These are phyloP conservation scores for Verticillium tricorpus DNA, from an alignment of 2,329 filamentous ascomycete species.

Conservation along the genomic window DNA sequence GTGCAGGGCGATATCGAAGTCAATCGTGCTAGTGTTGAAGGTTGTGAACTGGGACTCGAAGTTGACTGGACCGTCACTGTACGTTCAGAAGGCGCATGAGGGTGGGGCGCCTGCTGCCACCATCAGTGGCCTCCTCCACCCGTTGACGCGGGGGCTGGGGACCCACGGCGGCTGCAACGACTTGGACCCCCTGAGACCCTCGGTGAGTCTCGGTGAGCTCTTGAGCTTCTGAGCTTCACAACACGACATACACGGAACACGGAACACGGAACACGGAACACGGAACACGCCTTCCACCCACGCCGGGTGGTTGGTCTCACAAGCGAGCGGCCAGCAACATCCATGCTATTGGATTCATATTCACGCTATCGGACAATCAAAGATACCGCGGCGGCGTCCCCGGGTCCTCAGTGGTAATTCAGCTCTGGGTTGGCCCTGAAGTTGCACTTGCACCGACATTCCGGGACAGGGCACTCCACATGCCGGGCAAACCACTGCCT, in stretches of 20 bases:
- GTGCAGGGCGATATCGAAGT: background rate
- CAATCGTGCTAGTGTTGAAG: background rate
- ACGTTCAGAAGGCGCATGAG: background rate
- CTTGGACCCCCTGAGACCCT: background rate
- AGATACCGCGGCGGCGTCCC: background rate
- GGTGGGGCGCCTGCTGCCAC: background rate
- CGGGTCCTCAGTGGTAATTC: conserved; percentile 36
- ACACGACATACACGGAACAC: no score
- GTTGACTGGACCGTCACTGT: background rate
- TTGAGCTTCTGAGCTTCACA: no score
- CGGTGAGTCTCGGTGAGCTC: background rate
- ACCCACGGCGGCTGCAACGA: background rate
- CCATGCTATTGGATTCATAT: no score
- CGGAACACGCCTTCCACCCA: no score
- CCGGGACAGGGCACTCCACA: conserved; percentile 62
- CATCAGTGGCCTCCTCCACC: background rate
- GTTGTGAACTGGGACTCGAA: background rate
- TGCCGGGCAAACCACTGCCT: conserved; percentile 62
- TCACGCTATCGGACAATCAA: no score
- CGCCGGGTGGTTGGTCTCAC: no score
- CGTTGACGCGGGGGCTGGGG: background rate
- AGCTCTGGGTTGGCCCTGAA: conserved; percentile 57
- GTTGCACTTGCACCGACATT: conserved; percentile 63
- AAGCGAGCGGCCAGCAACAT: no score
- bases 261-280: no score